Evolutionary conservation across 768 basidiomycete genomes (phyloP).

Genomic region (Clitopilus hobsonii): DNA sequence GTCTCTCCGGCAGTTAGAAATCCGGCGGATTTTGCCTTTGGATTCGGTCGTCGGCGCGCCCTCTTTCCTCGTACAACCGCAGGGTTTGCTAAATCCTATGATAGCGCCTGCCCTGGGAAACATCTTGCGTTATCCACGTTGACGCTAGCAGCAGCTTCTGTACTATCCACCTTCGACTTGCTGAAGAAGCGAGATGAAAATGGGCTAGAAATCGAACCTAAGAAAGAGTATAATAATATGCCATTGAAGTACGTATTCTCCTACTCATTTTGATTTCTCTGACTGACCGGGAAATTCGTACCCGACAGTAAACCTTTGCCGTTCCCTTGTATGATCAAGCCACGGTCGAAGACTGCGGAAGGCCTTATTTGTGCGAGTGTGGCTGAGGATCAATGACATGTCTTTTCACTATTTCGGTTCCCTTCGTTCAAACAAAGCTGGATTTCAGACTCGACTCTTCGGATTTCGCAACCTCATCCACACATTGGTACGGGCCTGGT

Average conservation of each 20-base stretch:
- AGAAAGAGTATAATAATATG: background rate
- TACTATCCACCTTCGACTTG: background rate
- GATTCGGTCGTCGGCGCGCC: constrained; percentile 15
- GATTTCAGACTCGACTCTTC: too few relatives aligned
- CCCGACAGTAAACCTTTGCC: background rate
- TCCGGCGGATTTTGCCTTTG: constrained; percentile 14
- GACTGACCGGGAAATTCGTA: background rate
- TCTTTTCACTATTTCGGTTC: too few relatives aligned
- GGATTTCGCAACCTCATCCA: too few relatives aligned
- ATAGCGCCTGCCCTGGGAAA: background rate
- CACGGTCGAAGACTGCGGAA: background rate
- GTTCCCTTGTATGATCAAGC: background rate
- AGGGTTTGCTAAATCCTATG: background rate
- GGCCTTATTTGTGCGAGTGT: background rate
- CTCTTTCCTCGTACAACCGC: background rate
- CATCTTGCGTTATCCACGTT: background rate
- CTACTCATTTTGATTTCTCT: background rate
- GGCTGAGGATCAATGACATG: background rate
- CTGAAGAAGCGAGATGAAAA: background rate
- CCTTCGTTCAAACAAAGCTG: too few relatives aligned
- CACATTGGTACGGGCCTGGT: too few relatives aligned
- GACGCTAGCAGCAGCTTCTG: background rate
- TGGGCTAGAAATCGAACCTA: background rate
- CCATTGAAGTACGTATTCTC: background rate
- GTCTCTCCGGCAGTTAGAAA: constrained; percentile 10